A percentile compares a stretch with the other conserved stretches of the same genome.
These are phyloP conservation scores for Vitis rotundifolia DNA, from an alignment of 164 flowering plant species.

Conservation along the genomic window DNA sequence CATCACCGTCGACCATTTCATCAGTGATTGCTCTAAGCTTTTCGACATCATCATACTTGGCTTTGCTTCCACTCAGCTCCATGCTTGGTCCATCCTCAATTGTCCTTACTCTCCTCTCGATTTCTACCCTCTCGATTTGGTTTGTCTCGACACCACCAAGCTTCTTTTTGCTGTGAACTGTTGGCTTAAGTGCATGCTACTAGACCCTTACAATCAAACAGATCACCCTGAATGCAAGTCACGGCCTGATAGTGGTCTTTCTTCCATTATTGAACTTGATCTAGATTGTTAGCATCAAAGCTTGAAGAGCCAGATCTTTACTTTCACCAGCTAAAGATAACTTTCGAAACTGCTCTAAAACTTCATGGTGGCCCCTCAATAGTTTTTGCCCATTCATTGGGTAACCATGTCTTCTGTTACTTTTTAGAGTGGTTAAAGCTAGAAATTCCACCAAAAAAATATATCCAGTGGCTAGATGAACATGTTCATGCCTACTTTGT, in stretches of 20 bases:
- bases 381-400: conserved; percentile 97
- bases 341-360: conserved; percentile 93
- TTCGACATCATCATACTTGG: conserved; percentile 95
- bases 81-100: conserved; percentile 97
- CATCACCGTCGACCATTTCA: conserved; percentile 32
- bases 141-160: conserved; percentile 95
- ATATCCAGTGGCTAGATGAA: conserved; percentile 83
- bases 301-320: conserved; percentile 98
- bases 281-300: conserved; percentile 89
- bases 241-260: conserved; percentile 96
- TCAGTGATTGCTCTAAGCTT: conserved; percentile 63
- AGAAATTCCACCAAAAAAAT: conserved; percentile 92
- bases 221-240: conserved; percentile 98
- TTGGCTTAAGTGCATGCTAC: conserved; percentile 93
- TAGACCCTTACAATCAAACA: conserved; percentile 94
- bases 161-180: conserved; percentile 94
- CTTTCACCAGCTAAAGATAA: conserved; percentile 95
- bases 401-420: conserved; percentile 92
- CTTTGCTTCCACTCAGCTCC: conserved; percentile 91
- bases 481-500: conserved; percentile 99
- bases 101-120: conserved; percentile 98
- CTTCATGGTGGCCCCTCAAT: conserved; percentile 96
- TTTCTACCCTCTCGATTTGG: conserved; percentile 96
- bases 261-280: conserved; percentile 97
- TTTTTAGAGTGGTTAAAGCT: conserved; percentile 97